phyloP scores from a whole-genome alignment of 2,329 filamentous ascomycete species.

The Fonsecaea pedrosoi region DNA sequence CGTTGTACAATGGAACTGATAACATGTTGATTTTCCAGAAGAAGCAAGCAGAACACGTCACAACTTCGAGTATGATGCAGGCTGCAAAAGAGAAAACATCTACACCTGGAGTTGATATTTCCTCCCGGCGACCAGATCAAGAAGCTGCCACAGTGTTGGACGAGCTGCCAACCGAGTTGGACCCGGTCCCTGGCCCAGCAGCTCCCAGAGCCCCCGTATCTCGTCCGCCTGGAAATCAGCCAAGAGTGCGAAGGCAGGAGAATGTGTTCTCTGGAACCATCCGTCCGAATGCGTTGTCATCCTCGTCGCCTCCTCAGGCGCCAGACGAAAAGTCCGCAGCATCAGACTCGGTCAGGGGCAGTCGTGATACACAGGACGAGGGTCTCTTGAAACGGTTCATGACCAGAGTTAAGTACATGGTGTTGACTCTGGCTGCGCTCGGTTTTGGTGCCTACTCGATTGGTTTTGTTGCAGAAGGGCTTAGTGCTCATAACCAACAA shows the following conservation, averaged over 20 bases:
- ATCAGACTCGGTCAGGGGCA: not conserved
- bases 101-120: not conserved
- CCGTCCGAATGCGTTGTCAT: conserved; percentile 21
- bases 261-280: conserved; percentile 39
- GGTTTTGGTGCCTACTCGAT: conserved; percentile 35
- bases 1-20: conserved; percentile 50
- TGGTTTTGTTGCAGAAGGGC: conserved; percentile 37
- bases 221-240: conserved; percentile 7
- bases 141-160: conserved; percentile 35
- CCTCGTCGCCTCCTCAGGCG: not conserved
- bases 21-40: conserved; percentile 43
- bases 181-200: conserved; percentile 32
- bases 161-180: conserved; percentile 31
- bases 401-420: conserved; percentile 20
- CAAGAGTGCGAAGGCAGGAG: conserved; percentile 36
- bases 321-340: not conserved
- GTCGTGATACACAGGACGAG: conserved; percentile 3
- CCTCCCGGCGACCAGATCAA: conserved; percentile 4
- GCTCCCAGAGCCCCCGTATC: conserved; percentile 34
- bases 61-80: not conserved
- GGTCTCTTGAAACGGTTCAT: conserved; percentile 26
- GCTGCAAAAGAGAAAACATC: not conserved
- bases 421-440: conserved; percentile 30
- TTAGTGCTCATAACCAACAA: conserved; percentile 36
- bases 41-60: conserved; percentile 14